Percentiles rank a stretch among this genome's conserved stretches.
Conservation (phyloP, 2,329 filamentous ascomycete species). For the Penicillium decumbens region DNA sequence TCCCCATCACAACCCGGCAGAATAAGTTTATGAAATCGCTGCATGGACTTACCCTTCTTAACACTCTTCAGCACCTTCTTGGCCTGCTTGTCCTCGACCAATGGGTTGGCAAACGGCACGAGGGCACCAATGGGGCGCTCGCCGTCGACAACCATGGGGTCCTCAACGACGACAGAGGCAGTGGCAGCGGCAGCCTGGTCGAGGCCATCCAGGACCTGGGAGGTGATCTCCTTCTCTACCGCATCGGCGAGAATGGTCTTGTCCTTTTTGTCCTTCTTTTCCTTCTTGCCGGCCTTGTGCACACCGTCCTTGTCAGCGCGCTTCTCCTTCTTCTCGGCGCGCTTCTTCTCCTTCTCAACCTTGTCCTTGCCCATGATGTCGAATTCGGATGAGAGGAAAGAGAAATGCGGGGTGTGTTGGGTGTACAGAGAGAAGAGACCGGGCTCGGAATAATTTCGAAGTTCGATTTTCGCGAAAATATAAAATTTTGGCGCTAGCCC, state of each 20-base stretch:
- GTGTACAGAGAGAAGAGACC: slow-evolving; percentile 21
- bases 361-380: slow-evolving; percentile 45
- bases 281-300: slow-evolving; percentile 43
- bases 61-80: slow-evolving; percentile 51
- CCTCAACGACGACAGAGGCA: slow-evolving; percentile 21
- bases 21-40: neutral
- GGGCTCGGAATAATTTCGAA: slow-evolving; percentile 30
- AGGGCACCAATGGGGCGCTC: slow-evolving; percentile 44
- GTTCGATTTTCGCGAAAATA: neutral
- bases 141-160: slow-evolving; percentile 24
- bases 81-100: slow-evolving; percentile 48
- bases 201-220: slow-evolving; percentile 35
- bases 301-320: slow-evolving; percentile 45
- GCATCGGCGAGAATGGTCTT: slow-evolving; percentile 37
- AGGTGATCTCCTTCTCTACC: slow-evolving; percentile 39
- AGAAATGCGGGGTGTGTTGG: slow-evolving; percentile 21
- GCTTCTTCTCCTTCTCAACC: slow-evolving; percentile 46
- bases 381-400: slow-evolving; percentile 13
- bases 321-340: slow-evolving; percentile 42
- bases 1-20: neutral
- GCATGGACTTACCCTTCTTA: slow-evolving; percentile 44
- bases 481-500: slow-evolving; percentile 36
- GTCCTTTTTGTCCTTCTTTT: slow-evolving; percentile 45
- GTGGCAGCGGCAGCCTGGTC: slow-evolving; percentile 27
- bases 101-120: slow-evolving; percentile 48